Evolutionary conservation across 2,329 filamentous ascomycete genomes (phyloP).

Genomic region (Penicillium hordei): DNA sequence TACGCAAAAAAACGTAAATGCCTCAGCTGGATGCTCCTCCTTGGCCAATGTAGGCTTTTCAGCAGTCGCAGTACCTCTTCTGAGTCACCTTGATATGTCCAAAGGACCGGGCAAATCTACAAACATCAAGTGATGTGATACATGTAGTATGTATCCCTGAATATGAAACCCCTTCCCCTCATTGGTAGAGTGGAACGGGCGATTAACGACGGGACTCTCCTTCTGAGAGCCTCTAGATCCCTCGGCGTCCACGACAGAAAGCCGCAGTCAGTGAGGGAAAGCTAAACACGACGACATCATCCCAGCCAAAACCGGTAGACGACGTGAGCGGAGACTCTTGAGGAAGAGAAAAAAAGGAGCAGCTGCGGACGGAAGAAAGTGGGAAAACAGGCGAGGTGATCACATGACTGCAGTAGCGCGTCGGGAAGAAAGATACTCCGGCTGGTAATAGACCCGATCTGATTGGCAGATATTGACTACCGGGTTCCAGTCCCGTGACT

Average conservation of each 20-base stretch:
- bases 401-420: slow-evolving; percentile 14
- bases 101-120: background rate
- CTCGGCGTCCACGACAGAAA: slow-evolving; percentile 47
- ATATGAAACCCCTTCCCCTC: slow-evolving; percentile 51
- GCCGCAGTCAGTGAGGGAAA: slow-evolving; percentile 44
- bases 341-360: slow-evolving; percentile 25
- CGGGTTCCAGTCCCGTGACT: slow-evolving; percentile 35
- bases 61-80: too few species aligned
- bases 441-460: slow-evolving; percentile 32
- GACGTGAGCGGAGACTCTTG: slow-evolving; percentile 44
- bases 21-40: background rate
- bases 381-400: slow-evolving; percentile 19
- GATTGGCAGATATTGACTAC: slow-evolving; percentile 34
- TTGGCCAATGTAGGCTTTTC: background rate
- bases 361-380: slow-evolving; percentile 13
- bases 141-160: slow-evolving; percentile 44
- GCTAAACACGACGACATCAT: slow-evolving; percentile 43
- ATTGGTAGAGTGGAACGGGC: slow-evolving; percentile 49
- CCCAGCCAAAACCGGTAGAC: slow-evolving; percentile 32
- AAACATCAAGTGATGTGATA: background rate
- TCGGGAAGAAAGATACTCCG: slow-evolving; percentile 41
- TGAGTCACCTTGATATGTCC: background rate
- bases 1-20: background rate
- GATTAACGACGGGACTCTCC: slow-evolving; percentile 52
- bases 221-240: slow-evolving; percentile 43